Percentiles rank a stretch among this genome's conserved stretches.
These are phyloP conservation scores for Fusarium sp. DNA, from an alignment of 2,329 filamentous ascomycete species.

Conservation along the genomic window DNA sequence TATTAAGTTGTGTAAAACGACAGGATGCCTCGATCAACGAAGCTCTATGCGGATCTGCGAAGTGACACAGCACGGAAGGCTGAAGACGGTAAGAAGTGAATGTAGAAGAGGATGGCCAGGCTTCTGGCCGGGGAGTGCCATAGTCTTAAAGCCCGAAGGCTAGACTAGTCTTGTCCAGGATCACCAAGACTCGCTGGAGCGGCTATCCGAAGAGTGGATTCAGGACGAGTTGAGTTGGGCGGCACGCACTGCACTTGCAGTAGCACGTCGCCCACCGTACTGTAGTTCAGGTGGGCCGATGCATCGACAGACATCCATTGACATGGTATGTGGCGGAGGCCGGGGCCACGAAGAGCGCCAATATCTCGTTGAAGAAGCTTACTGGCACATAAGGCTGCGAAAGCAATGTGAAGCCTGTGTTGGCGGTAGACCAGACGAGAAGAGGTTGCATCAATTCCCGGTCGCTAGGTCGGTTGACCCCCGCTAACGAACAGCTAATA, in stretches of 20 bases:
- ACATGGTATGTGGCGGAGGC: constrained; percentile 29
- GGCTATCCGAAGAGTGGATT: constrained; percentile 42
- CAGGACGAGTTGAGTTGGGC: constrained; percentile 29
- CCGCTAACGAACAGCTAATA: constrained; percentile 42
- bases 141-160: constrained; percentile 46
- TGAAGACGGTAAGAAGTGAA: constrained; percentile 53
- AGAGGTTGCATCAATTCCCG: constrained; percentile 38
- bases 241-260: constrained; percentile 47
- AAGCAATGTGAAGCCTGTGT: constrained; percentile 38
- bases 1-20: constrained; percentile 51
- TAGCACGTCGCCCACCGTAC: constrained; percentile 40
- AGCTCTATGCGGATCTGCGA: constrained; percentile 50
- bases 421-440: constrained; percentile 37
- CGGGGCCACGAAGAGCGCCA: constrained; percentile 28
- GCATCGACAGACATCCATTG: constrained; percentile 33
- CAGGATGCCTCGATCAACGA: constrained; percentile 61
- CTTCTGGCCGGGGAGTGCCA: constrained; percentile 46
- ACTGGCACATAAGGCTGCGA: constrained; percentile 43
- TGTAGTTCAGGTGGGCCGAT: constrained; percentile 43
- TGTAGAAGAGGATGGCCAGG: constrained; percentile 49
- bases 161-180: constrained; percentile 32
- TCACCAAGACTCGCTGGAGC: constrained; percentile 36
- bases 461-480: constrained; percentile 40
- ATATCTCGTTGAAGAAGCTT: constrained; percentile 36
- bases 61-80: constrained; percentile 47